Evolutionary conservation across 306 rosid genomes (phyloP).

Genomic region (Prunus kanzakura): DNA sequence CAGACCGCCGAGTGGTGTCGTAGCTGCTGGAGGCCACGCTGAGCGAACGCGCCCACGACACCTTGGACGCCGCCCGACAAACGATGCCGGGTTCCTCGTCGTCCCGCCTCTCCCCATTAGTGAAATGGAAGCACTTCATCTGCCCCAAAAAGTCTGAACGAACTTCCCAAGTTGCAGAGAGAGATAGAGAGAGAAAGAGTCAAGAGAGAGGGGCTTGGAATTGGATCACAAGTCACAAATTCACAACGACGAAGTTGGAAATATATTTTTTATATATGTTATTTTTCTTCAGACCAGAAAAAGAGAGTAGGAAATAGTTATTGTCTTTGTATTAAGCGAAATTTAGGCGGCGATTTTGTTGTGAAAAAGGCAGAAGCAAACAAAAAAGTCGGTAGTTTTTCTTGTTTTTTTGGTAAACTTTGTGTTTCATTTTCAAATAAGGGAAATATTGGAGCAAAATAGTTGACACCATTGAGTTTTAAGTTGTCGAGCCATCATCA

Average conservation of each 20-base stretch:
- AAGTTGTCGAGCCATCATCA: not conserved
- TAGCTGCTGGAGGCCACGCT: conserved; percentile 72
- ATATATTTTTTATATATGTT: not conserved
- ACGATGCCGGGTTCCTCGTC: conserved; percentile 45
- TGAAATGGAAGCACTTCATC: conserved; percentile 90
- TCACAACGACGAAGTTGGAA: not conserved
- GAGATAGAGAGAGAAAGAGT: not conserved
- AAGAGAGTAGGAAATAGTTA: not conserved
- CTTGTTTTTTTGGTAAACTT: too few relatives aligned
- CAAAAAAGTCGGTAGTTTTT: not conserved
- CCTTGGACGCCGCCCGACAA: conserved; percentile 51
- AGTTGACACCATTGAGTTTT: not conserved
- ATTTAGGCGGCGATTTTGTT: conserved; percentile 14
- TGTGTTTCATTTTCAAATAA: too few relatives aligned
- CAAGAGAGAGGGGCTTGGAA: conserved; percentile 11
- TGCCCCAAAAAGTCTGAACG: not conserved
- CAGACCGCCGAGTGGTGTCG: conserved; percentile 58
- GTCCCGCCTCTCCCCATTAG: conserved; percentile 46
- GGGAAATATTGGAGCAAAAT: not conserved
- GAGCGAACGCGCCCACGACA: conserved; percentile 93
- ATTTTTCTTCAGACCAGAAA: not conserved
- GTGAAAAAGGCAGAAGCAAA: not conserved
- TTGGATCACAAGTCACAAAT: not conserved
- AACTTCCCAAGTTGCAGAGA: not conserved
- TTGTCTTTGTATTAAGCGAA: not conserved